Base-by-base conservation (phyloP, 192 early-diverging fungal species). In the Coemansia sp. region DNA sequence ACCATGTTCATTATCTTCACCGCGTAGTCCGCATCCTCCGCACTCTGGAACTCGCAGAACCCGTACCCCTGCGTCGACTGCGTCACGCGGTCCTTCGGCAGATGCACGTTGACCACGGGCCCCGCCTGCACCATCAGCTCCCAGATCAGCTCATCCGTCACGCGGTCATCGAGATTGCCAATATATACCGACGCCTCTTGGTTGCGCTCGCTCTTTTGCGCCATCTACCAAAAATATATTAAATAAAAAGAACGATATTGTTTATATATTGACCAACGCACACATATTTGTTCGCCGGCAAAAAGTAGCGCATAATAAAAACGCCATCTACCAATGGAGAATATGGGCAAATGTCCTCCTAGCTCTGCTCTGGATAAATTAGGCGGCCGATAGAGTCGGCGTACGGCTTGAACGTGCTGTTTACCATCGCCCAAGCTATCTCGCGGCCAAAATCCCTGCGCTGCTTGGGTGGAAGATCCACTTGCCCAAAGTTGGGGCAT, bases 41-140 rank as follows among this genome's bases (percentile, higher is more conserved):
- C 89, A 3, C 91, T 89, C 70, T 92, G 87, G 73, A 94, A 99
- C 84, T 98, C 96, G 59, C 90, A 92, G 79, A 99, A 99, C 16
- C 94, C 98, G 73, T 93, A 99, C 41, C 96, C 95, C 69, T 95
- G 94, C 77, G 95, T 91, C 46, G 85, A 86, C 81, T 94, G 93
- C 21, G 98, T 96, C 10, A 99, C 93, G 56, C 98, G 85, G 81
- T 99, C 98, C 80, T 97, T 98, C 34, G 98, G 98, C 63, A 99
- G 72, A 70, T 97, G 92, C n/a, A 97, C 95, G 73, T 95, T 95
- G 6, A 93, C 94, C 76, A 83, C 93, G 21, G 95, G 97, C 0
- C 98, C 98, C 9, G 93, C 95, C 77, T 99, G 98, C 57, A 98
- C 89, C 93, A 99, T 95, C 72, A 99, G 87, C 73, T 99, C 98